Percentiles rank a stretch among this genome's conserved stretches.
phyloP scores from a whole-genome alignment of 495 filamentous ascomycete genomes.

The Aspergillus leporis region DNA sequence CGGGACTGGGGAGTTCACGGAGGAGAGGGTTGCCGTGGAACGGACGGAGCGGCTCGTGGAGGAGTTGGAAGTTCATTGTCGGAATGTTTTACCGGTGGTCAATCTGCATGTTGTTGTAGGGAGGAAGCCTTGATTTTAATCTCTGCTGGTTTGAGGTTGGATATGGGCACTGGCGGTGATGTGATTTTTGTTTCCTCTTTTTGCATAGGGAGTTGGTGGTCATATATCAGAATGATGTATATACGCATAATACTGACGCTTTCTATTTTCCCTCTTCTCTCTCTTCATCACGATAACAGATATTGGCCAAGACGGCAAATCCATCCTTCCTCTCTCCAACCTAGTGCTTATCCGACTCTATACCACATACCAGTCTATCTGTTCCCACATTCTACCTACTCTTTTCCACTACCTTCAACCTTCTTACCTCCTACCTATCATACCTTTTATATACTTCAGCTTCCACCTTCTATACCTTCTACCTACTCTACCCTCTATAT shows the following conservation, averaged over 20 bases:
- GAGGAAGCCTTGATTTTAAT: slow-evolving; percentile 10
- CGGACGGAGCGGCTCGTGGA: slow-evolving; percentile 24
- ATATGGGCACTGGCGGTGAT: neutral
- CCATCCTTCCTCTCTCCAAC: no score
- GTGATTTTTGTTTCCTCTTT: neutral
- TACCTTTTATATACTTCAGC: no score
- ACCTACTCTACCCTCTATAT: no score
- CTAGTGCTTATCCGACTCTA: no score
- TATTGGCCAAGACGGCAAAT: no score
- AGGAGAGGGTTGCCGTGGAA: slow-evolving; percentile 13
- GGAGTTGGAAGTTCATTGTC: slow-evolving; percentile 20
- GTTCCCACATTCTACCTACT: no score
- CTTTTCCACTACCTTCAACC: no score
- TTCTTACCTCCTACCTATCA: no score
- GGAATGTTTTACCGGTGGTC: slow-evolving; percentile 17
- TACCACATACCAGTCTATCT: no score
- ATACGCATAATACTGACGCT: neutral
- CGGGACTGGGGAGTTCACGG: slow-evolving; percentile 16
- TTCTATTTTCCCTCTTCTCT: neutral
- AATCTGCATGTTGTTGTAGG: slow-evolving; percentile 25
- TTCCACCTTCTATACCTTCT: no score
- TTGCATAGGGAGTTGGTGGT: neutral
- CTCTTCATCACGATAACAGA: neutral
- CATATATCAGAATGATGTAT: neutral
- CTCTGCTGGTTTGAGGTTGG: neutral